Percentiles rank a stretch among this genome's conserved stretches.
These are phyloP conservation scores for Wickerhamiella occidentalis DNA, from an alignment of 805 yeast genomes.

Conservation along the genomic window DNA sequence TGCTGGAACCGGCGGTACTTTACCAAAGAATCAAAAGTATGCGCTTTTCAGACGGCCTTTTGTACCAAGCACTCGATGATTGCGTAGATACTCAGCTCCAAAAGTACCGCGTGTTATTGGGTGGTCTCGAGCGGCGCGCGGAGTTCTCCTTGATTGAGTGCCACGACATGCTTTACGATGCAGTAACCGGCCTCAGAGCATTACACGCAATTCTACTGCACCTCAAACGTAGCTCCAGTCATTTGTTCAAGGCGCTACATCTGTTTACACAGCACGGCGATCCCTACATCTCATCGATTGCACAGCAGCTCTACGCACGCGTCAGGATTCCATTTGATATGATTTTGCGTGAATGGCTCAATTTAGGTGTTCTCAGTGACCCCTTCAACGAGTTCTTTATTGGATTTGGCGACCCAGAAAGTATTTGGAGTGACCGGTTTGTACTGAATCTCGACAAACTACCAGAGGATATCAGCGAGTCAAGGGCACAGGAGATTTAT, in stretches of 20 bases:
- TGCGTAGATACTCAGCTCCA: slow-evolving; percentile 35
- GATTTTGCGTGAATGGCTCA: slow-evolving; percentile 53
- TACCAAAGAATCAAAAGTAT: slow-evolving; percentile 37
- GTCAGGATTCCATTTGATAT: slow-evolving; percentile 49
- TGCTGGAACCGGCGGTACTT: slow-evolving; percentile 63
- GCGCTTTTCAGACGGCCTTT: slow-evolving; percentile 32
- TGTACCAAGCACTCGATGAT: slow-evolving; percentile 49
- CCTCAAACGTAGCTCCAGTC: slow-evolving; percentile 29
- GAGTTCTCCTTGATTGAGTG: slow-evolving; percentile 23
- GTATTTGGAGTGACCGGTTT: slow-evolving; percentile 22
- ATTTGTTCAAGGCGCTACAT: not conserved
- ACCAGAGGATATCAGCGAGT: slow-evolving; percentile 30
- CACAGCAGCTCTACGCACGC: slow-evolving; percentile 35
- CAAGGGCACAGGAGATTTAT: slow-evolving; percentile 23
- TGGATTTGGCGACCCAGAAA: slow-evolving; percentile 15
- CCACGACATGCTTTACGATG: slow-evolving; percentile 36
- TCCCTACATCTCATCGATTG: slow-evolving; percentile 33
- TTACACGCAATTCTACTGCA: slow-evolving; percentile 35
- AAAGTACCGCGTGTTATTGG: slow-evolving; percentile 34
- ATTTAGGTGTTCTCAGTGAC: slow-evolving; percentile 49
- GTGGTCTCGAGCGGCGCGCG: slow-evolving; percentile 32
- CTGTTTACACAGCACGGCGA: slow-evolving; percentile 55
- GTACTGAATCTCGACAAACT: slow-evolving; percentile 23
- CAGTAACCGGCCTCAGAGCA: slow-evolving; percentile 47
- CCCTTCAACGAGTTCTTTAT: slow-evolving; percentile 54